Conservation (phyloP, 768 basidiomycete species). For the Kwoniella sp. region DNA sequence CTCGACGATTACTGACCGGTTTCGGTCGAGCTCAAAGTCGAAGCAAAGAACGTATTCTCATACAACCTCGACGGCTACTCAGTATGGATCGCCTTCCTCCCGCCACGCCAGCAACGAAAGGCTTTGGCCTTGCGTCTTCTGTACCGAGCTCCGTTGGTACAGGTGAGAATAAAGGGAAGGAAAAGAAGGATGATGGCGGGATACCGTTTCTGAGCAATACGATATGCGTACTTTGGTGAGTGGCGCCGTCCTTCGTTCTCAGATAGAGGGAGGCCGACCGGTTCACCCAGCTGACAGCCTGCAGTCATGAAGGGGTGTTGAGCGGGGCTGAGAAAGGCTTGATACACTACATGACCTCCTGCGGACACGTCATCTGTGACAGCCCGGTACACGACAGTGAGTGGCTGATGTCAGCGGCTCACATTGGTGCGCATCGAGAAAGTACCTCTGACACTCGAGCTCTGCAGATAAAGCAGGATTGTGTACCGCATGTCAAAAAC, state of each 20-base stretch:
- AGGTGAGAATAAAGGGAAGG: background rate
- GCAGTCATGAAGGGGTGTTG: slow-evolving; percentile 5
- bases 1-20: background rate
- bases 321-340: slow-evolving; percentile 1
- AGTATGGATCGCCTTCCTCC: background rate
- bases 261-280: background rate
- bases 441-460: background rate
- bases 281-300: background rate
- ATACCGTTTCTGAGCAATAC: slow-evolving; percentile 23
- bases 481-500: slow-evolving; percentile 10
- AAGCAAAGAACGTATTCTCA: too few species aligned
- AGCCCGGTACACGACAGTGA: slow-evolving; percentile 8
- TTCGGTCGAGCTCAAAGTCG: too few species aligned
- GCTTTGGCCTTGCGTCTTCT: background rate
- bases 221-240: slow-evolving; percentile 25
- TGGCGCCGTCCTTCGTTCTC: background rate
- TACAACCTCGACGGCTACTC: background rate
- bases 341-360: slow-evolving; percentile 15
- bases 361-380: slow-evolving; percentile 15
- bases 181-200: background rate
- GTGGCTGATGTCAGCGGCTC: too few species aligned
- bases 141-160: background rate
- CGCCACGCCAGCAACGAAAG: background rate
- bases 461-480: slow-evolving; percentile 1
- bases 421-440: background rate